Evolutionary conservation across 176 grass and related monocot species (phyloP), one percentile per base, ranked within the genome.

Genomic region (Juncus inflexus): DNA sequence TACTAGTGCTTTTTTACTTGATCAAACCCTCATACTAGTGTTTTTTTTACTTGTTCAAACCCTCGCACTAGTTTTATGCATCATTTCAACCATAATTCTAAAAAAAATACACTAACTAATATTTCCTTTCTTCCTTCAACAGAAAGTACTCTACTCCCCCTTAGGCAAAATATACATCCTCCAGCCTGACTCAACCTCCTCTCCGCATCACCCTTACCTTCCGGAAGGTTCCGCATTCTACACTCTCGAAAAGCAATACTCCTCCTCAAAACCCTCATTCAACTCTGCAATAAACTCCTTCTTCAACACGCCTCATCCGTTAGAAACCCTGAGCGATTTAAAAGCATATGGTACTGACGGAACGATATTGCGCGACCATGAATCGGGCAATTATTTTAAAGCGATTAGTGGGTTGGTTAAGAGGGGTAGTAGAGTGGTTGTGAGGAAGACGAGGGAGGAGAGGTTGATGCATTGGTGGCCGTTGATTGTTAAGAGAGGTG

Each of bases 311-410:
- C 89, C 95, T 14, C 95, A 99, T 58, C 95, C 95, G 12, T 78
- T 99, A 3, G 95, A 99, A 83, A 99, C 89, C 7, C 69, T 99
- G n/a, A 99, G 89, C 45, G 86, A 99, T 69, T 78, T 85, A 5
- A 80, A 77, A 12, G 95, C 86, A 1, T 99, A 99, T 61, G 89
- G 95, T 55, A 72, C 89, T 2, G 80, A 75, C 4, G 95, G 95
- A n/a, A 85, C 95, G 38, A 99, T 99, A 49, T 83, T 89, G 37
- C 65, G 95, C 56, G 95, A 99, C 80, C 95, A 99, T 73, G 95
- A 99, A 75, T 99, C 89, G 9, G 83, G 83, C 73, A 99, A 85
- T 78, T 99, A 99, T 76, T 87, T 89, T 52, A 81, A 77, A 65
- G 75, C 75, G 58, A 67, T 83, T 50, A 58, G 56, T 43, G 63